Percentiles rank a stretch among this genome's conserved stretches.
Evolutionary conservation across 305 asterid species (phyloP).

Genomic region (Solanum hybrid): DNA sequence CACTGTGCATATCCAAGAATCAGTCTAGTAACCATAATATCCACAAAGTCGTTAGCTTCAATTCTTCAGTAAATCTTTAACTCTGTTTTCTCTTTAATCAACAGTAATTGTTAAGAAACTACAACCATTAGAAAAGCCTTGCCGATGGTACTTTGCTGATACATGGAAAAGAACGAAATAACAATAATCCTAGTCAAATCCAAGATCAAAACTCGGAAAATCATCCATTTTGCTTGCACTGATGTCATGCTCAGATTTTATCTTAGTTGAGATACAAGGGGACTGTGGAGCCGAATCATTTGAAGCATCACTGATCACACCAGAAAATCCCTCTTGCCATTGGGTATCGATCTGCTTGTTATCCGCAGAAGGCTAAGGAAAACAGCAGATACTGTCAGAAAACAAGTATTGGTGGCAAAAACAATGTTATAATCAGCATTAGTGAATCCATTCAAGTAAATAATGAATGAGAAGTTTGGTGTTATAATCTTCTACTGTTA

Average conservation of each 20-base stretch:
- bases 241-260: constrained; percentile 14
- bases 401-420: not conserved
- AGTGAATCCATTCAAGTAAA: not conserved
- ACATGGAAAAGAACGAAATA: not conserved
- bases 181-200: constrained; percentile 27
- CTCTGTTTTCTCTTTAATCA: not conserved
- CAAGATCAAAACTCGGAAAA: constrained; percentile 77
- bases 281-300: constrained; percentile 14
- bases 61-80: not conserved
- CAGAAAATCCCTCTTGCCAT: constrained; percentile 13
- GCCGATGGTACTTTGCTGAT: not conserved
- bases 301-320: constrained; percentile 10
- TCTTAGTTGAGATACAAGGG: constrained; percentile 11
- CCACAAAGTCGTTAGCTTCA: not conserved
- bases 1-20: too few species aligned
- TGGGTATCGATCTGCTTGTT: constrained; percentile 14
- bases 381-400: constrained; percentile 10
- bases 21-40: not conserved
- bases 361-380: constrained; percentile 23
- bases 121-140: not conserved
- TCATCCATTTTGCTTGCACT: constrained; percentile 23
- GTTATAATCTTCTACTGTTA: not conserved
- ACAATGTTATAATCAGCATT: not conserved
- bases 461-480: not conserved
- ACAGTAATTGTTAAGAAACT: not conserved